Base-by-base conservation (phyloP, 1,139 yeast species). In the Suhomyces kunorum region DNA sequence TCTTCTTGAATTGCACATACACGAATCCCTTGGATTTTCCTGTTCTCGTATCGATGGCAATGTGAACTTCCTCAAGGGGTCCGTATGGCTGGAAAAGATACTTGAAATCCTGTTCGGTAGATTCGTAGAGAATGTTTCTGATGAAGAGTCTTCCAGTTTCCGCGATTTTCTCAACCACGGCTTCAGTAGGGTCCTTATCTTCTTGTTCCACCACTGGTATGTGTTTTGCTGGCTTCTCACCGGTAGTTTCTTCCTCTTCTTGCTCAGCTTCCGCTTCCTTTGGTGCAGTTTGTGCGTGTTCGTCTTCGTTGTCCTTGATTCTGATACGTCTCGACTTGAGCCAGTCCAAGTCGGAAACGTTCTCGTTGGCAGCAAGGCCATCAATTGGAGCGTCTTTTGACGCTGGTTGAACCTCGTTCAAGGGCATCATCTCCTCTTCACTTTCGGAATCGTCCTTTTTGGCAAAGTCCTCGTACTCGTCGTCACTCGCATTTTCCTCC, bases 11-110 rank as follows among this genome's bases (percentile, higher is more conserved):
- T 58, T 84, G 83, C 8, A 89, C 74, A 55, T 90, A 90, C 0
- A 95, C 96, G 62, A 88, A 88, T 0, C 99, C 99, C 62, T 92
- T 92, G 1, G 96, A 84, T 54, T 83, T 80, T 8, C 95, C 95
- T 0, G 94, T 87, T 63, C 94, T 78, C 3, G 95, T 84, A 57
- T 92, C 98, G 28, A 89, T 65, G 1, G 98, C 97, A 51, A 92
- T 70, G 61, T 92, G 98, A 1, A 89, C 96, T 63, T 85, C 92
- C 48, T 80, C 83, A 34, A 85, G 64, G 4, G 68, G 60, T 9
- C 94, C 94, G 50, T 63, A 85, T 7, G 59, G 51, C 4, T 67
- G 51, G 55, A 86, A 84, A 18, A 89, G 66, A 2, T 71, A 64
- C 30, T 70, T 66, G 56, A 89, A 83, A 41, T 92, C 98, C 1